Percentiles rank a stretch among this genome's conserved stretches.
Conservation (phyloP, 192 early-diverging fungal genomes). For the Rhizoclosmatium globosum region DNA sequence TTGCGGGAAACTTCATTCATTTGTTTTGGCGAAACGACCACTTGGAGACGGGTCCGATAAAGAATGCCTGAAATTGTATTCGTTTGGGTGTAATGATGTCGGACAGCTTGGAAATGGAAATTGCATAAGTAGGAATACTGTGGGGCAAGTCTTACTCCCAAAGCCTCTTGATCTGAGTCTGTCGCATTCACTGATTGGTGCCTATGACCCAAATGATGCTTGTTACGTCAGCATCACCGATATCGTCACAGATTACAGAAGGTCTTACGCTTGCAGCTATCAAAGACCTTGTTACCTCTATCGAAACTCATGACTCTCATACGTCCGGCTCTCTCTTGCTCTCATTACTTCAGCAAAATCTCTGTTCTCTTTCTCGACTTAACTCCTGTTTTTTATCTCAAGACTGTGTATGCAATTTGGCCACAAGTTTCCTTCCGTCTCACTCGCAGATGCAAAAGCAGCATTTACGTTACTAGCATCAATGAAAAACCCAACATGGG, state of each 20-base stretch:
- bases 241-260: not conserved
- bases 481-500: constrained; percentile 23
- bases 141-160: not conserved
- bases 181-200: not conserved
- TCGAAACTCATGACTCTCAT: constrained; percentile 3
- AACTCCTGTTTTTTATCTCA: constrained; percentile 11
- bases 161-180: not conserved
- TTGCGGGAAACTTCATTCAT: not conserved
- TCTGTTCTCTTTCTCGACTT: constrained; percentile 5
- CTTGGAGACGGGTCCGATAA: constrained; percentile 2
- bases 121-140: not conserved
- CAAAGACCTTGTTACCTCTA: not conserved
- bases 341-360: not conserved
- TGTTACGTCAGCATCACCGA: not conserved
- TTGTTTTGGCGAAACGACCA: not conserved
- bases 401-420: not conserved
- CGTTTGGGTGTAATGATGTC: constrained; percentile 22
- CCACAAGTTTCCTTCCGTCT: not conserved
- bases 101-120: constrained; percentile 29
- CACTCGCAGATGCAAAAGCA: not conserved
- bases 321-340: not conserved
- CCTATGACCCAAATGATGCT: constrained; percentile 20
- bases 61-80: constrained; percentile 19
- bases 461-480: constrained; percentile 1
- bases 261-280: constrained; percentile 5